Evolutionary conservation across 2,329 filamentous ascomycete genomes (phyloP).

Genomic region (Colletotrichum australisinense): DNA sequence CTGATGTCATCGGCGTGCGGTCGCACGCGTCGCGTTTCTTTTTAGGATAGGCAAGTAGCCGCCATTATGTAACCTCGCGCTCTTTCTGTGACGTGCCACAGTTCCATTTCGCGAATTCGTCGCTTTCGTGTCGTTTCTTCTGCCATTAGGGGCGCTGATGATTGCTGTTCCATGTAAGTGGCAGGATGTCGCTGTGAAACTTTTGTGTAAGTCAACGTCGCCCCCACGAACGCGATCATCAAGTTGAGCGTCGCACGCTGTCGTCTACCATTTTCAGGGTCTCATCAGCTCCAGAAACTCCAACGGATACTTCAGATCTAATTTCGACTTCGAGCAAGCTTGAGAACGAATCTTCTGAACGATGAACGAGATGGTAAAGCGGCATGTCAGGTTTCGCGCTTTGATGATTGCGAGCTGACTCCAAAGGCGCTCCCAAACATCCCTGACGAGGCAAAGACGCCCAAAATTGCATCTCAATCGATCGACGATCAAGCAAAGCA

Average conservation of each 20-base stretch:
- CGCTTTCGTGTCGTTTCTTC: not conserved
- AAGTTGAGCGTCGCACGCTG: not conserved
- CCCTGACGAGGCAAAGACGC: not conserved
- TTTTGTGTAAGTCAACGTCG: not conserved
- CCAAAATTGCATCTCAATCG: not conserved
- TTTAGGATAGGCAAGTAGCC: slow-evolving; percentile 22
- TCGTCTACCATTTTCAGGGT: not conserved
- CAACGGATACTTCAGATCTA: not conserved
- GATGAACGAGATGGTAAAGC: not conserved
- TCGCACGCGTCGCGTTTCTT: slow-evolving; percentile 34
- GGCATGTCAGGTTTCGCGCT: too few species aligned
- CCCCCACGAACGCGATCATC: not conserved
- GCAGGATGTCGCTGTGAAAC: not conserved
- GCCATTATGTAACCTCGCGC: slow-evolving; percentile 29
- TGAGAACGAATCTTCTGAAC: not conserved
- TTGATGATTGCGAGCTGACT: not conserved
- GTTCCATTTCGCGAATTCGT: not conserved
- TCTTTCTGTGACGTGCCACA: not conserved
- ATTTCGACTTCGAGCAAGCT: not conserved
- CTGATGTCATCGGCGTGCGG: slow-evolving; percentile 32
- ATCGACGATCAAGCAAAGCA: not conserved
- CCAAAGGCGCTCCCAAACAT: not conserved
- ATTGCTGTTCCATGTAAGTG: not conserved
- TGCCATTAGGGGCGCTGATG: not conserved
- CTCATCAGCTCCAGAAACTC: not conserved